phyloP scores from a whole-genome alignment of 257 asterid genomes.

The Lycium barbarum region DNA sequence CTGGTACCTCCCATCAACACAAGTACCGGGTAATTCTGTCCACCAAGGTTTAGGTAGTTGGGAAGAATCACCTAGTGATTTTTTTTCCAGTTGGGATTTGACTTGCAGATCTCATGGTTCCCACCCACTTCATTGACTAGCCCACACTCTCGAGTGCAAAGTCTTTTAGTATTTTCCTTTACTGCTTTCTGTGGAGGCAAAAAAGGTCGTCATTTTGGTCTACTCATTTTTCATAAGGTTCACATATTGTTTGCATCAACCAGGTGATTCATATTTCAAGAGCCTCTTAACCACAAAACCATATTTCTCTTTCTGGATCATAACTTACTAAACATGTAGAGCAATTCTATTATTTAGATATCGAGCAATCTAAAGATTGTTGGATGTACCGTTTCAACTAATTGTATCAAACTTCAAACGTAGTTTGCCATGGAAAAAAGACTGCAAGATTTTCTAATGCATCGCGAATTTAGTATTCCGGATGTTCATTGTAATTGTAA shows the following conservation, averaged over 20 bases:
- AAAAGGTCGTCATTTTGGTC: conserved; percentile 15
- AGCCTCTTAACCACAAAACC: not conserved
- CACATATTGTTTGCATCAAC: conserved; percentile 18
- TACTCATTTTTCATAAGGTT: not conserved
- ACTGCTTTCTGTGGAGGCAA: not conserved
- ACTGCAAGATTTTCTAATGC: conserved; percentile 6
- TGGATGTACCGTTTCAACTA: not conserved
- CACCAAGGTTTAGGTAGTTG: not conserved
- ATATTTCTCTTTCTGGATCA: not conserved
- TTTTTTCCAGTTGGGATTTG: not conserved
- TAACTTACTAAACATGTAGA: conserved; percentile 4
- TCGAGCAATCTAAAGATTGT: conserved; percentile 1
- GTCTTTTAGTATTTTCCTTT: not conserved
- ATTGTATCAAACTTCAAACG: not conserved
- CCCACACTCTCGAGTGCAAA: not conserved
- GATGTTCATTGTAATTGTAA: conserved; percentile 25
- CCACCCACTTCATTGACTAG: not conserved
- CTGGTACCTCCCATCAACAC: not conserved
- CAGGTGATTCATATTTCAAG: conserved; percentile 3
- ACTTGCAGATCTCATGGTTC: not conserved
- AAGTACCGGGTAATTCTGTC: not conserved
- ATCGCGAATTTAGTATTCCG: not conserved
- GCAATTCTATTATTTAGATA: conserved; percentile 2
- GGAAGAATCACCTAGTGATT: not conserved
- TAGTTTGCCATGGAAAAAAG: conserved; percentile 11